Evolutionary conservation across 257 asterid genomes (phyloP).

Genomic region (Handroanthus guayacan): DNA sequence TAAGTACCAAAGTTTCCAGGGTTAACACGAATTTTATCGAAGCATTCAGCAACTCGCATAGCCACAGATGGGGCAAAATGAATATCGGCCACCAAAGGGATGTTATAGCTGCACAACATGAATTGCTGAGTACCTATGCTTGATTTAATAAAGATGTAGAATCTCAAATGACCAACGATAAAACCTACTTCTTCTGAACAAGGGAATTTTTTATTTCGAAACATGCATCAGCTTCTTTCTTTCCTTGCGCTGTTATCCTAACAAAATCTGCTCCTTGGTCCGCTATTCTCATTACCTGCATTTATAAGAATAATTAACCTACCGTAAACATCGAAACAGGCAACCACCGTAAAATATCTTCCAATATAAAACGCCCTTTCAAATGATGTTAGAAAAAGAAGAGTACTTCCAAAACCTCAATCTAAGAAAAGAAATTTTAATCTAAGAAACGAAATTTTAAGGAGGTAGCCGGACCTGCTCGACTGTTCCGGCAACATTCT

Average conservation of each 20-base stretch:
- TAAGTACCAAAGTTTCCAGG: slow-evolving; percentile 5
- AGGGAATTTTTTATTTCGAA: slow-evolving; percentile 68
- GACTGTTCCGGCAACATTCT: background rate
- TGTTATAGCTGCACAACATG: background rate
- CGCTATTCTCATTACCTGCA: slow-evolving; percentile 79
- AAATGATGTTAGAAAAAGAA: no score
- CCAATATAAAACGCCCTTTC: background rate
- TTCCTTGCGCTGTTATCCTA: slow-evolving; percentile 2
- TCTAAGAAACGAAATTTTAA: slow-evolving; percentile 3
- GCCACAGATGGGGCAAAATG: slow-evolving; percentile 9
- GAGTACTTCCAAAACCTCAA: background rate
- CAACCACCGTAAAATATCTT: slow-evolving; percentile 6
- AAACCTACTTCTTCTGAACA: slow-evolving; percentile 70
- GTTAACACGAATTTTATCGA: slow-evolving; percentile 11
- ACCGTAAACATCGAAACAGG: background rate
- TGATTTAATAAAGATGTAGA: background rate
- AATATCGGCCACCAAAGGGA: background rate
- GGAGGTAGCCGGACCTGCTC: background rate
- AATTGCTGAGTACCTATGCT: background rate
- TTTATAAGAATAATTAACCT: background rate
- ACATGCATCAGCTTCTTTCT: slow-evolving; percentile 62
- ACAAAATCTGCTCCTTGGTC: slow-evolving; percentile 7
- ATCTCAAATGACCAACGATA: background rate
- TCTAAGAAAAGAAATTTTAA: slow-evolving; percentile 2
- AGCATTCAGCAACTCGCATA: slow-evolving; percentile 10